A percentile compares a stretch with the other conserved stretches of the same genome.
Evolutionary conservation across 202 grass and related monocot species (phyloP).

Genomic region (Schoenoplectus tabernaemontani): DNA sequence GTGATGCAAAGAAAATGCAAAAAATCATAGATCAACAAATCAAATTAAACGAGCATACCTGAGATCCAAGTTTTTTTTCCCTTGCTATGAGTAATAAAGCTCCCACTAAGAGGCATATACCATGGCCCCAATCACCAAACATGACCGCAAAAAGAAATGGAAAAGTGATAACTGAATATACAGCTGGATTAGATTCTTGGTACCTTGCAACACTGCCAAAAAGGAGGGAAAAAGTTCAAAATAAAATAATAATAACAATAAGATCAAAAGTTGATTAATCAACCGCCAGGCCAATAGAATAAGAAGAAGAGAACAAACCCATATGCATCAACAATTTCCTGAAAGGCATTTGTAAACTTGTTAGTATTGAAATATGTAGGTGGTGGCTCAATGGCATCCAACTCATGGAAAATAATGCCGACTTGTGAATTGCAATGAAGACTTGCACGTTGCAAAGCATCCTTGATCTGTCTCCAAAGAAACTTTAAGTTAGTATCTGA

Average conservation of each 20-base stretch:
- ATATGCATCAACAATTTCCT: conserved; percentile 99
- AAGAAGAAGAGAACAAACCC: conserved; percentile 56
- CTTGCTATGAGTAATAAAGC: conserved; percentile 84
- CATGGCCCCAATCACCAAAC: conserved; percentile 99
- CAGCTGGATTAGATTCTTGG: conserved; percentile 96
- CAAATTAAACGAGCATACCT: conserved; percentile 44
- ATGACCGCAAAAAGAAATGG: conserved; percentile 99
- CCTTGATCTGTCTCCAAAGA: conserved; percentile 56
- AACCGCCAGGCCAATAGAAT: conserved; percentile 13
- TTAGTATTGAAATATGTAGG: conserved; percentile 95
- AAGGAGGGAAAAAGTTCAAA: background rate
- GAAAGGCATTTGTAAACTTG: conserved; percentile 88
- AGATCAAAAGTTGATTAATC: background rate
- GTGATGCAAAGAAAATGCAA: conserved; percentile 25
- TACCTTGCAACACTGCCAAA: conserved; percentile 85
- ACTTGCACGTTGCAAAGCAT: conserved; percentile 75
- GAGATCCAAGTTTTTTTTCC: conserved; percentile 91
- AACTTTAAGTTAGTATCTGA: conserved; percentile 6
- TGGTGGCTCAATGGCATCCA: conserved; percentile 77
- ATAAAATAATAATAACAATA: background rate
- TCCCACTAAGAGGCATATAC: conserved; percentile 89
- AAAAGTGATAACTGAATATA: conserved; percentile 95
- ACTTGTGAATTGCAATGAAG: conserved; percentile 96
- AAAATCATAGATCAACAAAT: background rate
- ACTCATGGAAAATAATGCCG: conserved; percentile 96